Conservation (phyloP, 371 early-diverging fungal species). For the Rhizomucor miehei region DNA sequence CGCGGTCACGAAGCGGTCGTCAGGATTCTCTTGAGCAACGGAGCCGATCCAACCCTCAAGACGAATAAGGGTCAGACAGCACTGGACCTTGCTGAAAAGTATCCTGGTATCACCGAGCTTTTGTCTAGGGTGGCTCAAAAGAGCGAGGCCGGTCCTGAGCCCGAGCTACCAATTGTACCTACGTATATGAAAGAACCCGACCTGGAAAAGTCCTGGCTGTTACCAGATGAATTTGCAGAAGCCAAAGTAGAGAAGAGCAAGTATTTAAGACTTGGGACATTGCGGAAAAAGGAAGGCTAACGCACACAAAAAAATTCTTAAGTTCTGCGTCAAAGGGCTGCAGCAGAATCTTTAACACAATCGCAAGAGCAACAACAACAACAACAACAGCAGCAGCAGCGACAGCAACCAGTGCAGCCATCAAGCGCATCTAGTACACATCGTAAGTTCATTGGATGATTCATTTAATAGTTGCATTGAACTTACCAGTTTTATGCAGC, state of each 20-base stretch:
- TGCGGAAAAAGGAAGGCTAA: constrained; percentile 1
- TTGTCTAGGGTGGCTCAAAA: constrained; percentile 24
- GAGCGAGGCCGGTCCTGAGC: constrained; percentile 22
- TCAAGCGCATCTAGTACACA: not conserved
- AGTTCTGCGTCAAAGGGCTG: not conserved
- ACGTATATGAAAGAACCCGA: constrained; percentile 71
- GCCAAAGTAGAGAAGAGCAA: constrained; percentile 36
- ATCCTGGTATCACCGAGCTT: constrained; percentile 32
- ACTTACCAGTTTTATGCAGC: not conserved
- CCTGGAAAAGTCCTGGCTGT: constrained; percentile 67
- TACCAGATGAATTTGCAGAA: constrained; percentile 65
- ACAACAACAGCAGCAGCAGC: no score
- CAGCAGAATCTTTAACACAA: not conserved
- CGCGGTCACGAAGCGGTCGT: constrained; percentile 59
- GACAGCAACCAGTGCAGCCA: no score
- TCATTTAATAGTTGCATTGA: not conserved
- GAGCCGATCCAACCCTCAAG: constrained; percentile 51
- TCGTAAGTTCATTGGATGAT: no score
- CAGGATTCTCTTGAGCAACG: constrained; percentile 48
- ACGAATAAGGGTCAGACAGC: constrained; percentile 60
- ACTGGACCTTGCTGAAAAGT: constrained; percentile 54
- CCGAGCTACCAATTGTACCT: constrained; percentile 56
- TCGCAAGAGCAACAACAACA: not conserved
- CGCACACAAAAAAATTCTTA: constrained; percentile 1
- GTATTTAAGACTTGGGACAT: constrained; percentile 20